Conservation (phyloP, 31 red algal species). For the Asparagopsis taxiformis region DNA sequence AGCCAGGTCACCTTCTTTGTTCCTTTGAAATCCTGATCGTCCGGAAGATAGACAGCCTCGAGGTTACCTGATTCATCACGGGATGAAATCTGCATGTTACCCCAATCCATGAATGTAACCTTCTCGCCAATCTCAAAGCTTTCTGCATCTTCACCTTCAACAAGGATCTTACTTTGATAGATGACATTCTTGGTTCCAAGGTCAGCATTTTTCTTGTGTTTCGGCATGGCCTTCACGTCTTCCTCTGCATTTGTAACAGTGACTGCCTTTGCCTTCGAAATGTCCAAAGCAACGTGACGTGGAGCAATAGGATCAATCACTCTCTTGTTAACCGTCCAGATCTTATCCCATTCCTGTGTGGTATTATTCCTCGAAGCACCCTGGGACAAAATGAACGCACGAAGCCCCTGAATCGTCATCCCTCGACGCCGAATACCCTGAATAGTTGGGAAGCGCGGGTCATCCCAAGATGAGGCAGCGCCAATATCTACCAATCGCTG, state of each 20-base stretch:
- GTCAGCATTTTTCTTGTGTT: constrained; percentile 92
- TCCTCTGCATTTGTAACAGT: constrained; percentile 48
- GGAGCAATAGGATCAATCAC: constrained; percentile 96
- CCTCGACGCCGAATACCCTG: constrained; percentile 85
- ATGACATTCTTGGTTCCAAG: constrained; percentile 93
- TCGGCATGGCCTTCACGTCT: constrained; percentile 72
- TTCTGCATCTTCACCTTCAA: constrained; percentile 89
- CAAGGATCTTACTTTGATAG: constrained; percentile 54
- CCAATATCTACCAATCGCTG: constrained; percentile 86
- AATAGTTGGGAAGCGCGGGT: constrained; percentile 98
- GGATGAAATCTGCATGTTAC: constrained; percentile 78
- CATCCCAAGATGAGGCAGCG: constrained; percentile 92
- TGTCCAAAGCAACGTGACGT: constrained; percentile 84
- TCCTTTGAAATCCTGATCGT: constrained; percentile 96
- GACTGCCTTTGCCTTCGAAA: constrained; percentile 23
- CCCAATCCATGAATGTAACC: constrained; percentile 99
- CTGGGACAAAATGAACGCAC: constrained; percentile 98
- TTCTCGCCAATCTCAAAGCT: constrained; percentile 78
- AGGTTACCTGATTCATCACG: constrained; percentile 63
- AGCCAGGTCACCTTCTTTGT: constrained; percentile 99
- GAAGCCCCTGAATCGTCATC: constrained; percentile 87
- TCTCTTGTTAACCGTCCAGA: constrained; percentile 99
- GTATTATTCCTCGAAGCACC: constrained; percentile 88
- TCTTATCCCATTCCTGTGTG: constrained; percentile 99
- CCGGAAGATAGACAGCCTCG: constrained; percentile 69